Conservation (phyloP, 2,329 filamentous ascomycete species). For the Trichoderma pleuroti region DNA sequence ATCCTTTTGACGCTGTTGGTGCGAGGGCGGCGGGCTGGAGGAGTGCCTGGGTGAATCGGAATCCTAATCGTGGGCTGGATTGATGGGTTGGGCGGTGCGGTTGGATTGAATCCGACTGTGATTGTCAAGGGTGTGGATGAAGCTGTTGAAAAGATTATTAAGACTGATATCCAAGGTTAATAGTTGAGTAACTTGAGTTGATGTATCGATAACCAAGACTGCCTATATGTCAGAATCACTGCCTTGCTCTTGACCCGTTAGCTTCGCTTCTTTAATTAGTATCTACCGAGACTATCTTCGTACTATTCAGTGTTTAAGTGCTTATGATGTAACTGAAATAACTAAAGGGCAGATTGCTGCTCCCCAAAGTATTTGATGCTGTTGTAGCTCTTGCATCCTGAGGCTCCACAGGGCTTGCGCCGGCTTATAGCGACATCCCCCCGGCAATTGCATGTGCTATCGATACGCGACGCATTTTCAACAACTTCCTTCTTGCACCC, state of each 20-base stretch:
- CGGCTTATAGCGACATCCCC: neutral
- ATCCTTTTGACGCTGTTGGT: conserved; percentile 70
- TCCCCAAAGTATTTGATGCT: neutral
- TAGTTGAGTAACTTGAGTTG: neutral
- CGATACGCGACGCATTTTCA: conserved; percentile 11
- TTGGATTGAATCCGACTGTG: conserved; percentile 47
- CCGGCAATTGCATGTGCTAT: neutral
- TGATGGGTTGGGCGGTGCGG: conserved; percentile 54
- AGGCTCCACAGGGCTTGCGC: neutral
- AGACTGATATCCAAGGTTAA: neutral
- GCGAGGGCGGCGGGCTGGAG: conserved; percentile 59
- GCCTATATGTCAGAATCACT: neutral
- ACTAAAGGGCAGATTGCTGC: neutral
- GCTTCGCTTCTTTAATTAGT: neutral
- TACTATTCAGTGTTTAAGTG: neutral
- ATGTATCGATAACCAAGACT: neutral
- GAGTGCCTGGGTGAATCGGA: conserved; percentile 65
- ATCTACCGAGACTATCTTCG: neutral
- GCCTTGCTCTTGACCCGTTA: neutral
- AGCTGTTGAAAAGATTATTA: conserved; percentile 42
- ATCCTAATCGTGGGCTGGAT: conserved; percentile 57
- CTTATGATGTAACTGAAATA: neutral
- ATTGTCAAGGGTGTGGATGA: conserved; percentile 55
- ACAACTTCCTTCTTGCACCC: neutral
- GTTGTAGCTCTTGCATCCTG: neutral